Base-by-base conservation (phyloP, 169 alveolate species). In the Cyclospora cayetanensis region DNA sequence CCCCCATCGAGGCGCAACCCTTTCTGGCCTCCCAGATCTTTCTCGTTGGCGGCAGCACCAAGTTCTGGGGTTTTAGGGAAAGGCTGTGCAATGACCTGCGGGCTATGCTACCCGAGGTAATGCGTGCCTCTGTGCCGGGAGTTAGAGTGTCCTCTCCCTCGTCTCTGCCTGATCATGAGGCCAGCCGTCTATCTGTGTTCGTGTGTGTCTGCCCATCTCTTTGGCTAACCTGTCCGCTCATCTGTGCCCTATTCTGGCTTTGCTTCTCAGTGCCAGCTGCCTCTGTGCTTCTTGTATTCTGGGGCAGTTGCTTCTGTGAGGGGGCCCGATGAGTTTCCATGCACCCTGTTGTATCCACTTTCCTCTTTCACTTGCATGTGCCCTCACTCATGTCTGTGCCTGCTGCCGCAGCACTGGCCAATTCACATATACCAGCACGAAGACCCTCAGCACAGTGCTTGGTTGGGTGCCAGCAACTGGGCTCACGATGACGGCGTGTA, bases 11-110 rank as follows among this genome's bases (percentile, higher is more conserved):
- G 5, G 83, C 93, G 15, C 95, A 93, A 83, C 95, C 94, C 34
- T 94, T 93, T 53, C 93, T 93, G 29, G 25, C 93, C 37, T 86
- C 93, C 1, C 95, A 95, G 90, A 95, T 95, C 34, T 93, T 92
- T 37, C 91, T 95, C 68, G 95, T 95, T 29, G 96, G 96, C 31
- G 96, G 96, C 39, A 89, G 96, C 9, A 83, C 96, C 25, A 91
- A 93, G 53, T 94, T 95, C 46, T 74, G 68, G n/a, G 95, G 95
- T 41, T 90, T 95, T 27, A 94, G 90, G 53, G 94, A 95, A 52
- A 87, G 96, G 27, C 93, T 95, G 35, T 93, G 94, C 66, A 77
- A 80, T 39, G 96, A 95, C 41, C 89, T 95, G 31, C 90, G 96
- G 29, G 93, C 90, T 1, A 41, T 87, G 9, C 87, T 95, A 55